Conservation (phyloP, 176 grass and related monocot genomes). For the Aechmea fasciata region DNA sequence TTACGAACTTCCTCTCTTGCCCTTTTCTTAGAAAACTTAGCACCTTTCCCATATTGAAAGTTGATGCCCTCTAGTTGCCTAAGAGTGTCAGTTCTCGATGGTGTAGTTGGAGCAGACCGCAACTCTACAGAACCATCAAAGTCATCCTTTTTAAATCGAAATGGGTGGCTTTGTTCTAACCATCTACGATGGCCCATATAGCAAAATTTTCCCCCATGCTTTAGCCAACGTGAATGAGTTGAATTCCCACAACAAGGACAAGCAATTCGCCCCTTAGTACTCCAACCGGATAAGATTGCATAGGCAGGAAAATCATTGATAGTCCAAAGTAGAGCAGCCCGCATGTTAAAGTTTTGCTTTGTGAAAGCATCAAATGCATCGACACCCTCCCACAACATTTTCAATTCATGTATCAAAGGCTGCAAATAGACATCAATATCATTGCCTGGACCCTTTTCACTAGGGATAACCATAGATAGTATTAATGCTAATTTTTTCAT, state of each 20-base stretch:
- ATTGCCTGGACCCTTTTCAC: neutral
- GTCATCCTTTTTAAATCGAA: neutral
- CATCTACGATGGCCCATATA: conserved; percentile 17
- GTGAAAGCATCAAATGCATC: conserved; percentile 5
- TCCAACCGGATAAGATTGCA: neutral
- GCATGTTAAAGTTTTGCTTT: neutral
- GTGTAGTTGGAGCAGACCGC: neutral
- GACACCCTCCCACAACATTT: neutral
- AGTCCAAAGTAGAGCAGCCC: conserved; percentile 3
- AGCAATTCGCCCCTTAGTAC: conserved; percentile 12
- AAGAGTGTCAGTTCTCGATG: neutral
- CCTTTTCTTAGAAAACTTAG: too few relatives aligned
- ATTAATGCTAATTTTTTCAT: conserved; percentile 10
- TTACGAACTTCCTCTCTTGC: too few relatives aligned
- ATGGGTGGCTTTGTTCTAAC: neutral
- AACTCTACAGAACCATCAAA: conserved; percentile 6
- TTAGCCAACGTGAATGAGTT: conserved; percentile 5
- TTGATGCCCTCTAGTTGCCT: neutral
- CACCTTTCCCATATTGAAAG: too few relatives aligned
- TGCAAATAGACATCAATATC: conserved; percentile 25
- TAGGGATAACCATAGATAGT: conserved; percentile 10
- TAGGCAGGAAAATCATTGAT: conserved; percentile 16
- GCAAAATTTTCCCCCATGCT: conserved; percentile 1
- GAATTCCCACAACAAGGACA: conserved; percentile 8
- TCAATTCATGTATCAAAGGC: conserved; percentile 18